Conservation (phyloP, 2,329 filamentous ascomycete genomes). For the Hypoxylon sp. region DNA sequence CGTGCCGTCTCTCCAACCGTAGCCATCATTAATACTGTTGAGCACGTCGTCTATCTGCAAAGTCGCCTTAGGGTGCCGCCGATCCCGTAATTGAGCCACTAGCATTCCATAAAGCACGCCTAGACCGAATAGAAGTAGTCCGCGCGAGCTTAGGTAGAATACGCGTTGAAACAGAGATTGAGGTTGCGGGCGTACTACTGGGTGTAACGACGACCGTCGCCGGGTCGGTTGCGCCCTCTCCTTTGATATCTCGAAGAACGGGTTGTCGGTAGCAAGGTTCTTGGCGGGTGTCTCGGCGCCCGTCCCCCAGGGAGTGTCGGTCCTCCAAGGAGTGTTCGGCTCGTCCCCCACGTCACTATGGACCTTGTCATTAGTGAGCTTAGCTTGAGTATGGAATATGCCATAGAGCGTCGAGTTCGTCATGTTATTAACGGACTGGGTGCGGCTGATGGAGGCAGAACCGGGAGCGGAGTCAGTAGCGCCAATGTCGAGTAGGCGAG, state of each 20-base stretch:
- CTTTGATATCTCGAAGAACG: constrained; percentile 48
- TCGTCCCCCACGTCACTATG: constrained; percentile 57
- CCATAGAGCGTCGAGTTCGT: constrained; percentile 91
- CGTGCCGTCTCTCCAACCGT: constrained; percentile 76
- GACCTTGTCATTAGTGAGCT: constrained; percentile 65
- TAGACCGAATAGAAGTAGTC: constrained; percentile 78
- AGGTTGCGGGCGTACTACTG: constrained; percentile 50
- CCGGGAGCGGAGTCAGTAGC: constrained; percentile 42
- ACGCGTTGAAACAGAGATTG: constrained; percentile 51
- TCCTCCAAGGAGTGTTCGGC: constrained; percentile 81
- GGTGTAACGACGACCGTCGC: constrained; percentile 56
- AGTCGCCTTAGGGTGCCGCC: constrained; percentile 66
- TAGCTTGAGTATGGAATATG: constrained; percentile 81
- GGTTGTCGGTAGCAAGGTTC: constrained; percentile 57
- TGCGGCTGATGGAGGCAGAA: constrained; percentile 70
- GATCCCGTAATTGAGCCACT: constrained; percentile 83
- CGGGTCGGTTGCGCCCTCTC: constrained; percentile 54
- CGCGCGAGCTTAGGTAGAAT: constrained; percentile 71
- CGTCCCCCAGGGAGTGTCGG: constrained; percentile 81
- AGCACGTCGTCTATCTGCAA: constrained; percentile 68
- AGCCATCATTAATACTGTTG: constrained; percentile 54
- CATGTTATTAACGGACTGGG: constrained; percentile 85
- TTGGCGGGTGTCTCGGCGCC: constrained; percentile 78
- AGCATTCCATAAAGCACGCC: constrained; percentile 87
- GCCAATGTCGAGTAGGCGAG: constrained; percentile 50